A percentile compares a stretch with the other conserved stretches of the same genome.
phyloP scores from a whole-genome alignment of 179 eudicot genomes.

The Dionaea muscipula region DNA sequence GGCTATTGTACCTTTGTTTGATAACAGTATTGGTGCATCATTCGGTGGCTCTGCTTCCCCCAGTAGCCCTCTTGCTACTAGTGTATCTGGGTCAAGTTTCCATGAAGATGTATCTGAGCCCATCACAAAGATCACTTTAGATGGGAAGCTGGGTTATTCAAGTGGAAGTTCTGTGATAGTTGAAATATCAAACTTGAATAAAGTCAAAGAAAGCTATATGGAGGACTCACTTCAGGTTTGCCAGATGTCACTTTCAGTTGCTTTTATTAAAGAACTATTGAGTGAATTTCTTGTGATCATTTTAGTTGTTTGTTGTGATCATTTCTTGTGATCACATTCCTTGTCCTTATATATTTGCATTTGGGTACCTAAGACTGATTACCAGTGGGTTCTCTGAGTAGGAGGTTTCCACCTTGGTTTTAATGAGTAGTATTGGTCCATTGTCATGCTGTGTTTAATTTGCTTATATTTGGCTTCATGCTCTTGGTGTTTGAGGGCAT shows the following conservation, averaged over 20 bases:
- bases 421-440: too few relatives aligned
- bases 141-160: slow-evolving; percentile 70
- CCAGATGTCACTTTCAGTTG: neutral
- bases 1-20: slow-evolving; percentile 94
- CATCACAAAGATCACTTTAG: slow-evolving; percentile 63
- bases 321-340: too few relatives aligned
- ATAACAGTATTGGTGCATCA: slow-evolving; percentile 51
- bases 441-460: too few relatives aligned
- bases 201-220: slow-evolving; percentile 95
- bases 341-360: too few relatives aligned
- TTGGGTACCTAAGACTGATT: too few relatives aligned
- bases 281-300: too few relatives aligned
- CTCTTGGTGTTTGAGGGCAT: too few relatives aligned
- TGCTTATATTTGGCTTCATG: too few relatives aligned
- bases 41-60: slow-evolving; percentile 94
- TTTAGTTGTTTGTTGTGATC: too few relatives aligned
- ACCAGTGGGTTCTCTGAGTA: too few relatives aligned
- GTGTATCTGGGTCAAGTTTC: slow-evolving; percentile 57
- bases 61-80: slow-evolving; percentile 72
- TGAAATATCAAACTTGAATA: slow-evolving; percentile 87
- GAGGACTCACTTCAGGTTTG: slow-evolving; percentile 92
- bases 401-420: too few relatives aligned
- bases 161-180: slow-evolving; percentile 87
- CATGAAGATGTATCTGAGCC: slow-evolving; percentile 74
- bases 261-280: too few relatives aligned